Evolutionary conservation across 345 rosid genomes (phyloP), one percentile per base, ranked within the genome.

Genomic region (Hibiscus tridactylites): DNA sequence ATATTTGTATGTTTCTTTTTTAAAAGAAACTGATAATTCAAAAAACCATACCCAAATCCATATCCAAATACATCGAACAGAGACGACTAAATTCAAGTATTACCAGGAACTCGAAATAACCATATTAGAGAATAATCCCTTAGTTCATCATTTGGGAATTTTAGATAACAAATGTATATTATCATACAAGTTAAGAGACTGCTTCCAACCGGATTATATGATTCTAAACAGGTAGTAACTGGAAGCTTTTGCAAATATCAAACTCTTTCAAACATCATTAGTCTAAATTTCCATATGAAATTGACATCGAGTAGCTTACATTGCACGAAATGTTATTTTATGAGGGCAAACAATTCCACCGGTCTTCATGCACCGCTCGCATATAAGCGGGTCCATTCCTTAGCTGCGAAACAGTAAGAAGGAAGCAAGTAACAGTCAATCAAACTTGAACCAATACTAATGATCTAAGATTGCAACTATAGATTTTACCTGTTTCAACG

Each of bases 181-280:
- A 62, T 77, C 79, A 77, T 78, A 81, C 81, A 72, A 64, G 71
- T 78, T 74, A 71, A 70, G 49, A 29, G 71, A 63, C 71, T 54
- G 74, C 76, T 77, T 81, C 84, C 76, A 71, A 61, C 46, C 24
- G 31, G 26, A 4, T 76, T 44, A 44, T 37, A 44, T 44, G 19
- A 71, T 31, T 6, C 65, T 77, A 64, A 72, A 77, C 76, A 71
- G 57, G 60, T 46, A 58, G 77, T 13, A 50, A 50, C 19, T 15
- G 19, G 17, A 50, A 50, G 54, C 54, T 15, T 50, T 50, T 50
- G 54, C 17, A 16, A 50, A 50, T 50, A 50, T 50, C 54, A 50
- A 50, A 50, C 54, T 50, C 19, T 50, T 50, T 50, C 54, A 50
- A 50, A 50, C 54, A 50, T 50, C 54, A 50, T 15, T 12, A 3